These are phyloP conservation scores for Citrus trifoliata DNA, from an alignment of 345 rosid genomes.

Conservation along the genomic window DNA sequence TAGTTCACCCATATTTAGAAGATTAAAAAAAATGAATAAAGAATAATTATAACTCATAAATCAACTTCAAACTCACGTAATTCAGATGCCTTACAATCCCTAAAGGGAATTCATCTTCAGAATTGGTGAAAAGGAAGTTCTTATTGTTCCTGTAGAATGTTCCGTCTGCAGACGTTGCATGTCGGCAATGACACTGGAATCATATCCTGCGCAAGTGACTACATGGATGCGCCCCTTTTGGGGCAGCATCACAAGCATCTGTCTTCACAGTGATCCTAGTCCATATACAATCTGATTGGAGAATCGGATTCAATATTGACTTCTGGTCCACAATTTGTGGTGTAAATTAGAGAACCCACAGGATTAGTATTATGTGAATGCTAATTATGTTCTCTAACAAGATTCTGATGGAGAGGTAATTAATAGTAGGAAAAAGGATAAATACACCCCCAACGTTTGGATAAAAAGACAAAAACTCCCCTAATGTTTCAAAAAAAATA, in stretches of 20 bases:
- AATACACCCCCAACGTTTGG: too few species aligned
- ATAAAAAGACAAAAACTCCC: accelerated
- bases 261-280: slow-evolving; percentile 41
- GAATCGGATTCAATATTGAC: slow-evolving; percentile 48
- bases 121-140: background rate
- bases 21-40: too few species aligned
- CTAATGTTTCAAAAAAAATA: too few species aligned
- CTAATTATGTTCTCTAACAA: background rate
- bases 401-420: background rate
- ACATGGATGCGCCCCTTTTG: slow-evolving; percentile 57
- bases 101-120: background rate
- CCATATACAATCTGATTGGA: slow-evolving; percentile 49
- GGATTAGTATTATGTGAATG: background rate
- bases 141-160: background rate
- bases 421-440: too few species aligned
- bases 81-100: background rate
- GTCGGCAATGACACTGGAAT: slow-evolving; percentile 54
- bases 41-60: background rate
- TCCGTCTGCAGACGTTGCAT: background rate
- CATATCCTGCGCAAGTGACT: slow-evolving; percentile 60
- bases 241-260: slow-evolving; percentile 54
- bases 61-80: background rate
- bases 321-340: slow-evolving; percentile 54
- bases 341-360: slow-evolving; percentile 24
- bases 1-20: background rate